Base-by-base conservation (phyloP, 2,329 filamentous ascomycete genomes). In the Gyromitra esculenta region DNA sequence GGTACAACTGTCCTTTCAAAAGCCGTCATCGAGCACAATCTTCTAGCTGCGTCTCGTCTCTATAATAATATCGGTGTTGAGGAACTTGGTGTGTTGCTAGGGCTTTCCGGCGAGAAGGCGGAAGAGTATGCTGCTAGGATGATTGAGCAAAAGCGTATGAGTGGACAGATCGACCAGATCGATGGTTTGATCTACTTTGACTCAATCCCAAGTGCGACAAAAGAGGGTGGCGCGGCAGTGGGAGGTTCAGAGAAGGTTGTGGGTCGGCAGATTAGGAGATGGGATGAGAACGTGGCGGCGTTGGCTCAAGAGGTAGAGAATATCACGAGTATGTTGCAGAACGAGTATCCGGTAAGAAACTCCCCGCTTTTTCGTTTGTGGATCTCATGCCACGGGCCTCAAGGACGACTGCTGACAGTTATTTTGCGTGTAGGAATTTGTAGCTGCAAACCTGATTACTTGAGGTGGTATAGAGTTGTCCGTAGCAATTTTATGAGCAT, bases 1-100 rank as follows among this genome's bases (percentile, higher is more conserved):
- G 96, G 96, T 1, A 93, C 91, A 18, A 99, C 96, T 0, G 96
- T 98, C 3, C 88, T 99, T 45, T 92, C 93, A 81, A 95, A 93
- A 83, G 96, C 96, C 5, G 93, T 99, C 8, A 90, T 97, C 18
- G 96, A 99, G 85, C 96, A 99, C 85, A 99, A 99, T 83, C 87
- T 99, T 15, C 89, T 97, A 25, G 94, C 91, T 21, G 92, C 91
- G 1, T 97, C 93, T 59, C 88, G 89, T 62, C 85, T 96, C 15
- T 96, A 94, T 83, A 89, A 86, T 81, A 95, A 95, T 82, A 94
- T 95, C 77, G 87, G 87, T 2, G 90, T 93, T 80, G 90, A 92
- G 73, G 90, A 90, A 35, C 87, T 99, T 0, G 96, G 91, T 0
- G 85, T 87, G 50, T 87, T 97, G 48, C 86, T 99, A 13, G 94